phyloP scores from a whole-genome alignment of 176 grass and related monocot genomes.

The Eragrostis nindensis region DNA sequence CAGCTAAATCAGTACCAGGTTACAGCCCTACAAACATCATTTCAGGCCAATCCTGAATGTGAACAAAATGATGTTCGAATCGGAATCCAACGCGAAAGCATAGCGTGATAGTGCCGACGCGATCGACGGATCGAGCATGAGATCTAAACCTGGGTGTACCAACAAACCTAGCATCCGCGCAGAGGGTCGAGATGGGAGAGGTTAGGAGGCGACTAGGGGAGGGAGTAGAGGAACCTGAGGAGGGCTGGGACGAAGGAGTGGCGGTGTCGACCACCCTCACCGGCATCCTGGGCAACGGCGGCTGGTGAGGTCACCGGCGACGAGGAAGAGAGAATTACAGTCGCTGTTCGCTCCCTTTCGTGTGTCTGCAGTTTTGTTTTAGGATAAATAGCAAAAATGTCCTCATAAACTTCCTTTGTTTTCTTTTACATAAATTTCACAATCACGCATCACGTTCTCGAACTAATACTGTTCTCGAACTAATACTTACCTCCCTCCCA shows the following conservation, averaged over 20 bases:
- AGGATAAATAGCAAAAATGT: background rate
- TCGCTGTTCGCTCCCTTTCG: background rate
- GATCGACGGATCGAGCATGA: background rate
- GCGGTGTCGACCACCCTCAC: slow-evolving; percentile 76
- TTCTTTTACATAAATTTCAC: too few species aligned
- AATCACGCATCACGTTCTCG: too few species aligned
- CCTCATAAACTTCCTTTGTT: background rate
- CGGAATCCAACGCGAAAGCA: background rate
- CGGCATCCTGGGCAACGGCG: slow-evolving; percentile 56
- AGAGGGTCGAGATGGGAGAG: background rate
- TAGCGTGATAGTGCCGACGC: background rate
- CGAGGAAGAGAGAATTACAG: slow-evolving; percentile 21
- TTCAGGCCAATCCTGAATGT: background rate
- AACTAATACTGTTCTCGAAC: too few species aligned
- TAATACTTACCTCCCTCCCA: too few species aligned
- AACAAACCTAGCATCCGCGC: background rate
- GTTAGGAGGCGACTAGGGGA: background rate
- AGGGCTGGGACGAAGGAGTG: slow-evolving; percentile 60
- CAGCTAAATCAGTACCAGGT: slow-evolving; percentile 12
- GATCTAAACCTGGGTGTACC: slow-evolving; percentile 28
- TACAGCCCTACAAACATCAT: background rate
- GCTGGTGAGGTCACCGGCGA: slow-evolving; percentile 24
- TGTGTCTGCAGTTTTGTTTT: background rate
- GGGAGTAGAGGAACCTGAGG: slow-evolving; percentile 46
- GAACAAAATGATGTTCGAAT: background rate